A percentile compares a stretch with the other conserved stretches of the same genome.
Conservation (phyloP, 108 stramenopile species). For the Cyclotella baltica region DNA sequence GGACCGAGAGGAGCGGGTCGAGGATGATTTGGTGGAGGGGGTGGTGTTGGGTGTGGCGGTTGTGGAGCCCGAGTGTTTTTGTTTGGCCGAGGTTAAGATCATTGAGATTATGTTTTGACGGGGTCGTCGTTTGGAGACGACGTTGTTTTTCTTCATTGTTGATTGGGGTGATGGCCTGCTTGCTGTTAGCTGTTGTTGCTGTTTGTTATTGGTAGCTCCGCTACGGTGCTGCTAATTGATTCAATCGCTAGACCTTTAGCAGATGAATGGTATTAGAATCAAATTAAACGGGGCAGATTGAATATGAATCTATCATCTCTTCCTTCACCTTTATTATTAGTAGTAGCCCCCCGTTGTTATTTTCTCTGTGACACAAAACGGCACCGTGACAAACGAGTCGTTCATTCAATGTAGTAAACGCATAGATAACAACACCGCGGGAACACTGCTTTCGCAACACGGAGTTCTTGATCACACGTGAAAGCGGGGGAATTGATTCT, state of each 20-base stretch:
- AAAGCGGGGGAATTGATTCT: too few relatives aligned
- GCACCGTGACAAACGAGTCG: not conserved
- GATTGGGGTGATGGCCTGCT: not conserved
- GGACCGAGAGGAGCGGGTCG: constrained; percentile 1
- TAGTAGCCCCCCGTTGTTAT: not conserved
- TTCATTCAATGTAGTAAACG: too few relatives aligned
- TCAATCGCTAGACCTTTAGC: not conserved
- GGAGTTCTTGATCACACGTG: too few relatives aligned
- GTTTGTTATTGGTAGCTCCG: too few relatives aligned
- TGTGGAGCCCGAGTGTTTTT: not conserved
- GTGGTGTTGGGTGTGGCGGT: not conserved
- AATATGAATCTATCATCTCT: too few relatives aligned
- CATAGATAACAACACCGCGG: too few relatives aligned
- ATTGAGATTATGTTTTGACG: constrained; percentile 48
- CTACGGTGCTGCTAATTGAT: too few relatives aligned
- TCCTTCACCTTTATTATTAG: too few relatives aligned
- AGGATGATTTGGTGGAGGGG: constrained; percentile 7
- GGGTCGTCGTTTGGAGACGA: constrained; percentile 50
- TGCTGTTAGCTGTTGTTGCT: not conserved
- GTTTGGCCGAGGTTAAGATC: constrained; percentile 30
- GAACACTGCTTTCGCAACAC: too few relatives aligned
- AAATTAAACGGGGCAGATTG: too few relatives aligned
- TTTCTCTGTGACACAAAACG: not conserved
- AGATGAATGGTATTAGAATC: too few relatives aligned
- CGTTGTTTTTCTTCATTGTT: constrained; percentile 12